These are phyloP conservation scores for Eimeria acervulina DNA, from an alignment of 169 alveolate species.

Conservation along the genomic window DNA sequence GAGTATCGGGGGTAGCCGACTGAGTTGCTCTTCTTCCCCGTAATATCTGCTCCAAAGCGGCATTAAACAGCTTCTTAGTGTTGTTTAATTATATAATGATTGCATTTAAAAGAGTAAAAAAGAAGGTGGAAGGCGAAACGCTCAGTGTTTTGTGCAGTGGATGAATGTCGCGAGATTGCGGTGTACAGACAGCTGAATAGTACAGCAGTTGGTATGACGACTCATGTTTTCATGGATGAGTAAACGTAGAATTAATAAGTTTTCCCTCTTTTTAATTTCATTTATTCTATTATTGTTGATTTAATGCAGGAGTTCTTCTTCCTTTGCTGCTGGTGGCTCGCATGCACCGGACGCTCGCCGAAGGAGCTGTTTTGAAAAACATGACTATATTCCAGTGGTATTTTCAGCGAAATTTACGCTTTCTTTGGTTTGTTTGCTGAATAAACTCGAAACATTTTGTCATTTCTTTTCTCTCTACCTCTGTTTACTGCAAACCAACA, in stretches of 20 bases:
- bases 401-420: neutral
- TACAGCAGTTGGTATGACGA: neutral
- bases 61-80: too few species aligned
- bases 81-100: too few species aligned
- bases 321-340: neutral
- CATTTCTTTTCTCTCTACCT: neutral
- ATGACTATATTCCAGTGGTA: neutral
- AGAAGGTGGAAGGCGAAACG: too few species aligned
- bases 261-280: neutral
- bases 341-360: conserved; percentile 27
- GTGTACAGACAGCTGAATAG: neutral
- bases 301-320: neutral
- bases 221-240: neutral
- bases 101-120: too few species aligned
- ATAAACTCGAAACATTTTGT: neutral
- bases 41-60: too few species aligned
- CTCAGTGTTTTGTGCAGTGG: too few species aligned
- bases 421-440: neutral
- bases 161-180: too few species aligned
- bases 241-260: neutral
- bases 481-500: neutral
- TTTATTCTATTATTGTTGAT: neutral
- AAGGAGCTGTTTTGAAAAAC: neutral
- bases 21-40: too few species aligned
- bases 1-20: too few species aligned